Conservation (phyloP, 371 early-diverging fungal genomes). For the Syncephalastrum sp. region DNA sequence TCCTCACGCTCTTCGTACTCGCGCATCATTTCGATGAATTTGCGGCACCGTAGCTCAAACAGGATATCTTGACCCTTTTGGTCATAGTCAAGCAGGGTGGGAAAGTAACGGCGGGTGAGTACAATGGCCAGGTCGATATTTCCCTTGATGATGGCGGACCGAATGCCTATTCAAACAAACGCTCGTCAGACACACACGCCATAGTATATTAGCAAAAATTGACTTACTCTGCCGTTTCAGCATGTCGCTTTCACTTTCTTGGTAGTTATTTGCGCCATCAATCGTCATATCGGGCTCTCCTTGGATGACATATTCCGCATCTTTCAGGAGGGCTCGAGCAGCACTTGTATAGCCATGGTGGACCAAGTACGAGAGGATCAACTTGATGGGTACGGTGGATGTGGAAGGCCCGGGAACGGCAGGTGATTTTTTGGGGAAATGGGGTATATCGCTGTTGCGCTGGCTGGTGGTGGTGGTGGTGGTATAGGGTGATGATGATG, state of each 20-base stretch:
- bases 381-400: slow-evolving; percentile 13
- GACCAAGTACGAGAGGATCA: slow-evolving; percentile 74
- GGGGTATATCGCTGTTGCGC: too few relatives aligned
- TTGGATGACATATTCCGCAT: slow-evolving; percentile 16
- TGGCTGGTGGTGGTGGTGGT: too few relatives aligned
- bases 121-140: slow-evolving; percentile 71
- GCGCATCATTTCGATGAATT: slow-evolving; percentile 82
- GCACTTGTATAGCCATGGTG: slow-evolving; percentile 77
- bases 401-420: too few relatives aligned
- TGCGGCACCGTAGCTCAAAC: slow-evolving; percentile 77
- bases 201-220: neutral
- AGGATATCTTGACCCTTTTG: slow-evolving; percentile 35
- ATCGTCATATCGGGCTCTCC: neutral
- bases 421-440: too few relatives aligned
- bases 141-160: slow-evolving; percentile 61
- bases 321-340: slow-evolving; percentile 61
- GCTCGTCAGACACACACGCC: too few relatives aligned
- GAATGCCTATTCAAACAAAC: slow-evolving; percentile 55
- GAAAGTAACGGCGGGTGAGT: slow-evolving; percentile 59
- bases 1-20: slow-evolving; percentile 12
- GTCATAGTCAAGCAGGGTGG: slow-evolving; percentile 50
- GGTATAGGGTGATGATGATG: too few relatives aligned
- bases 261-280: neutral
- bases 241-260: slow-evolving; percentile 27
- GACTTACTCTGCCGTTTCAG: slow-evolving; percentile 29